These are phyloP conservation scores for Echinosophora koreensis DNA, from an alignment of 306 rosid species.

Conservation along the genomic window DNA sequence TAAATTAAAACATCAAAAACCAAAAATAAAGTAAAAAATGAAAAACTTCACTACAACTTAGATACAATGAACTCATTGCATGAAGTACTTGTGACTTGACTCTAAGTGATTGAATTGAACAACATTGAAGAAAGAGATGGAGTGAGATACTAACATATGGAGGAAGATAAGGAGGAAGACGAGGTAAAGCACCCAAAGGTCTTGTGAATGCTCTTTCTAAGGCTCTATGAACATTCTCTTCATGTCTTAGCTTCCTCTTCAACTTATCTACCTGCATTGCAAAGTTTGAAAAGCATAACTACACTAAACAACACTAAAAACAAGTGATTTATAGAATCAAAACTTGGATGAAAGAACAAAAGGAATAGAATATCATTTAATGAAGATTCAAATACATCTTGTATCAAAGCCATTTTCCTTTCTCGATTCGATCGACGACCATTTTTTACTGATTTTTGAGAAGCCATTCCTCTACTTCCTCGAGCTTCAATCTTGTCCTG, in stretches of 20 bases:
- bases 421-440: constrained; percentile 81
- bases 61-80: constrained; percentile 17
- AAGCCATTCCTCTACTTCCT: constrained; percentile 59
- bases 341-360: constrained; percentile 18
- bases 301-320: constrained; percentile 1
- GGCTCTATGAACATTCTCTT: constrained; percentile 98
- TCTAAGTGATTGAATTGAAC: background rate
- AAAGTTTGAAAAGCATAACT: constrained; percentile 31
- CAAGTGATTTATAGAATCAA: constrained; percentile 20
- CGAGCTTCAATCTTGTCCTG: constrained; percentile 76
- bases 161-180: constrained; percentile 99
- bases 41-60: background rate
- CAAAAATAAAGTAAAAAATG: background rate
- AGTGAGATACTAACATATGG: constrained; percentile 69
- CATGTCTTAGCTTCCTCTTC: constrained; percentile 97
- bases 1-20: background rate
- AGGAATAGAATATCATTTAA: background rate
- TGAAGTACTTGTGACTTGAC: background rate
- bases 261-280: constrained; percentile 81
- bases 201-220: constrained; percentile 96
- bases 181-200: constrained; percentile 96
- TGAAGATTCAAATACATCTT: constrained; percentile 73
- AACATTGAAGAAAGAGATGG: constrained; percentile 3
- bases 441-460: constrained; percentile 65
- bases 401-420: constrained; percentile 80